Evolutionary conservation across 202 grass and related monocot genomes (phyloP).

Genomic region (Bolboschoenoplectus hybrid): DNA sequence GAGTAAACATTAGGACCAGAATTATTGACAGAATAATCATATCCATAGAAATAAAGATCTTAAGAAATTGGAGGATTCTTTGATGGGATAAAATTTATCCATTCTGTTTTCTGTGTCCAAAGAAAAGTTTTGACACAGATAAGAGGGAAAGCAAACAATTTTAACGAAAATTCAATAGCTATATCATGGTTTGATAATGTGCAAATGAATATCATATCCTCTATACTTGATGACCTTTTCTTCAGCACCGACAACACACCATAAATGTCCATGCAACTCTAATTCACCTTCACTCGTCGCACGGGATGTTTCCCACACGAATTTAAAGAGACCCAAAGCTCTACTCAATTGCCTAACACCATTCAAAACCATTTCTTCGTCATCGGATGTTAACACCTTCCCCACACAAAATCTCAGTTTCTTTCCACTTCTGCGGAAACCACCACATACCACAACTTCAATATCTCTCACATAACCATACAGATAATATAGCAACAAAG

Average conservation of each 20-base stretch:
- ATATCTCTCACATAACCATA: conserved; percentile 62
- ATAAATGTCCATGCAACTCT: conserved; percentile 79
- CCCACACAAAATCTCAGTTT: conserved; percentile 46
- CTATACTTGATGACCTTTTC: conserved; percentile 65
- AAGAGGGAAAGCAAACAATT: background rate
- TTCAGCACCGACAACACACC: conserved; percentile 53
- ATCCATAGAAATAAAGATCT: background rate
- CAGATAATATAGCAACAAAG: conserved; percentile 79
- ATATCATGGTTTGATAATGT: conserved; percentile 51
- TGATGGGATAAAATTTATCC: background rate
- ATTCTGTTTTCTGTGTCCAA: background rate
- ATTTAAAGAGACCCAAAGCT: conserved; percentile 57
- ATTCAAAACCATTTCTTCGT: conserved; percentile 48
- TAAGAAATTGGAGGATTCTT: background rate
- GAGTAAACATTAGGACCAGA: background rate
- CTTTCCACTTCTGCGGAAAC: conserved; percentile 38
- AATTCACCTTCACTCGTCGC: conserved; percentile 34
- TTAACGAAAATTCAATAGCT: conserved; percentile 28
- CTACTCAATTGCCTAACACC: conserved; percentile 60
- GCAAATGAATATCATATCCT: conserved; percentile 65
- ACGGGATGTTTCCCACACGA: conserved; percentile 69
- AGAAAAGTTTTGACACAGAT: background rate
- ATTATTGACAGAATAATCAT: background rate
- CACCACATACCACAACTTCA: conserved; percentile 53
- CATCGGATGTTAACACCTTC: conserved; percentile 40